These are phyloP conservation scores for Trifolium pratense DNA, from an alignment of 306 rosid genomes.

Conservation along the genomic window DNA sequence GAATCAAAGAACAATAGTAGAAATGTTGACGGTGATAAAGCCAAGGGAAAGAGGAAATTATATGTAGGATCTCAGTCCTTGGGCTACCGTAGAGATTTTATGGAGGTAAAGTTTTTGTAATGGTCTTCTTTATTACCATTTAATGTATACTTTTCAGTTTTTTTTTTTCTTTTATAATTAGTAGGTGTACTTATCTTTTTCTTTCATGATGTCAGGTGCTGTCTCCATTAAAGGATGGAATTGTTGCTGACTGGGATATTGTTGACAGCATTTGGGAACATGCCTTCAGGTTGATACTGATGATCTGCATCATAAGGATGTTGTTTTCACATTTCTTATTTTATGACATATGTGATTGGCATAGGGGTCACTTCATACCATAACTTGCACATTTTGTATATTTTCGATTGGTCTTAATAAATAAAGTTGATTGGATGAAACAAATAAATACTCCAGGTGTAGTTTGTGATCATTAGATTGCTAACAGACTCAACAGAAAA, in stretches of 20 bases:
- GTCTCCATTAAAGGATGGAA: slow-evolving; percentile 84
- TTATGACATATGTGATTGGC: slow-evolving; percentile 7
- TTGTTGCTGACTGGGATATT: slow-evolving; percentile 95
- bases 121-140: slow-evolving; percentile 15
- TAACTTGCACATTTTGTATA: slow-evolving; percentile 15
- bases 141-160: not conserved
- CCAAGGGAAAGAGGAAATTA: slow-evolving; percentile 79
- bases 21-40: slow-evolving; percentile 71
- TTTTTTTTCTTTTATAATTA: not conserved
- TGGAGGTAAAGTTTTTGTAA: slow-evolving; percentile 70
- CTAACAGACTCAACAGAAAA: not conserved
- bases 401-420: slow-evolving; percentile 1
- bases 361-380: slow-evolving; percentile 4
- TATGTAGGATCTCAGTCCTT: slow-evolving; percentile 90
- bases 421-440: slow-evolving; percentile 8
- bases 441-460: slow-evolving; percentile 2
- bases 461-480: slow-evolving; percentile 12
- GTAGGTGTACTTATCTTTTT: slow-evolving; percentile 3
- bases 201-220: slow-evolving; percentile 63
- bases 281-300: slow-evolving; percentile 73
- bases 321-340: slow-evolving; percentile 19
- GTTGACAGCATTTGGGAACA: slow-evolving; percentile 98
- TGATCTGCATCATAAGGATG: not conserved
- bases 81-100: slow-evolving; percentile 89
- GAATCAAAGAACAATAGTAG: slow-evolving; percentile 62